Conservation (phyloP, 2,329 filamentous ascomycete species). For the Colletotrichum paranaense region DNA sequence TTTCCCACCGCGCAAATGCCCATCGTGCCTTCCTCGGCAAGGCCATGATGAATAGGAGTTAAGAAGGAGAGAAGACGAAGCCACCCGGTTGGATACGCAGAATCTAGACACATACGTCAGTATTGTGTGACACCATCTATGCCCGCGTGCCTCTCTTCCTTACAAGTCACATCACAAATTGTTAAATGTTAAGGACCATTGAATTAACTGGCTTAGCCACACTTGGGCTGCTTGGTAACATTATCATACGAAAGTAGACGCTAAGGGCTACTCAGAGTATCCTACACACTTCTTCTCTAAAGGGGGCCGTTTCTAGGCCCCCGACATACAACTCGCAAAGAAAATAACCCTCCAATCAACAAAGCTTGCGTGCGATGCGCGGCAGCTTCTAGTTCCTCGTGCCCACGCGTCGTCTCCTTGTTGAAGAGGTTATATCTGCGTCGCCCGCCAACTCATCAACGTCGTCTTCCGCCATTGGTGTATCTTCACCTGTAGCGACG, state of each 20-base stretch:
- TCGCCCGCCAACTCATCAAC: slow-evolving; percentile 58
- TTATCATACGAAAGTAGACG: slow-evolving; percentile 16
- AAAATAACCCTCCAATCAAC: not conserved
- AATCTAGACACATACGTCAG: too few species aligned
- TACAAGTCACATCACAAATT: not conserved
- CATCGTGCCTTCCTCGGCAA: too few species aligned
- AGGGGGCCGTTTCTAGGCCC: not conserved
- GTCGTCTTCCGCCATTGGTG: slow-evolving; percentile 56
- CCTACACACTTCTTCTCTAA: slow-evolving; percentile 3
- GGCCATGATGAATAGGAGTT: too few species aligned
- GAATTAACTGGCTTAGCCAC: not conserved
- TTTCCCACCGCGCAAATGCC: too few species aligned
- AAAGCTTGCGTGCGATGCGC: slow-evolving; percentile 1
- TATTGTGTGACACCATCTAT: not conserved
- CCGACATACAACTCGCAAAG: not conserved
- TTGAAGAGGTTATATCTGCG: slow-evolving; percentile 45
- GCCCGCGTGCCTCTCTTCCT: not conserved
- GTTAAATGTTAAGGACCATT: not conserved
- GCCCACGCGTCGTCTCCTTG: slow-evolving; percentile 50
- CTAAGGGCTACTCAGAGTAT: slow-evolving; percentile 1
- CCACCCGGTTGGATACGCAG: too few species aligned
- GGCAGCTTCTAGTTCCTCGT: slow-evolving; percentile 45
- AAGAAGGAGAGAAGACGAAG: too few species aligned
- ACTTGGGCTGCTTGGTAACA: slow-evolving; percentile 9
- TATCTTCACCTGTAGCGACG: slow-evolving; percentile 55